Evolutionary conservation across 768 basidiomycete species (phyloP), one percentile per base, ranked within the genome.

Genomic region (Mycena floridula): DNA sequence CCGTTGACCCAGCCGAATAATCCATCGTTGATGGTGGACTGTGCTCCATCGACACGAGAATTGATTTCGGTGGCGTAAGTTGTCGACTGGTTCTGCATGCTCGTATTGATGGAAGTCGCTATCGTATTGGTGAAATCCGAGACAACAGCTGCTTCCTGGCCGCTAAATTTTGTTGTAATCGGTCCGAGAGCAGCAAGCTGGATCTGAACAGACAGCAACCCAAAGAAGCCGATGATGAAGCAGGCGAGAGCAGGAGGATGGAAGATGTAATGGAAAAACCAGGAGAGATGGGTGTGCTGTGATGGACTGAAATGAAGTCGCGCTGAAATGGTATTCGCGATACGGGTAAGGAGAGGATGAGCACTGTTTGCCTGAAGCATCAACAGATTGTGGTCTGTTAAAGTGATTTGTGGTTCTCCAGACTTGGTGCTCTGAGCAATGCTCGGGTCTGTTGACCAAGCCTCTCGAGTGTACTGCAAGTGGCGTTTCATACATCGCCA

Each of bases 1-100:
- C 71, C 76, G 54, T 97, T 92, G 40, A 98, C 84, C 94, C 94
- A 98, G 8, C 93, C 92, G 50, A 98, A 95, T 37, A 98, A 65
- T 21, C 86, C 87, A 30, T 89, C 68, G 59, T 97, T 90, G 62
- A 98, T 78, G 5, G 79, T 76, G 28, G 68, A 70, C 65, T 98
- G 89, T 40, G 90, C 72, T 25, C 54, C 54, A 40, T 78, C 74
- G 18, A 97, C 79, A 24, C 79, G 85, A 16, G 54, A 56, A 52
- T 98, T 99, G 56, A 93, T 72, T 25, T 71, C 72, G n/a, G 62
- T 69, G 3, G 94, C 92, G 52, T 94, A 99, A 3, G 74, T 58
- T 12, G 76, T 57, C 7, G 89, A 93, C 53, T 90, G 82, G 54
- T 85, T 81, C 56, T 78, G 79, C 81, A 95, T 94, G 67, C 79